Evolutionary conservation across 176 grass and related monocot genomes (phyloP), one percentile per base, ranked within the genome.

Genomic region (Ampelocalamus luodianensis): DNA sequence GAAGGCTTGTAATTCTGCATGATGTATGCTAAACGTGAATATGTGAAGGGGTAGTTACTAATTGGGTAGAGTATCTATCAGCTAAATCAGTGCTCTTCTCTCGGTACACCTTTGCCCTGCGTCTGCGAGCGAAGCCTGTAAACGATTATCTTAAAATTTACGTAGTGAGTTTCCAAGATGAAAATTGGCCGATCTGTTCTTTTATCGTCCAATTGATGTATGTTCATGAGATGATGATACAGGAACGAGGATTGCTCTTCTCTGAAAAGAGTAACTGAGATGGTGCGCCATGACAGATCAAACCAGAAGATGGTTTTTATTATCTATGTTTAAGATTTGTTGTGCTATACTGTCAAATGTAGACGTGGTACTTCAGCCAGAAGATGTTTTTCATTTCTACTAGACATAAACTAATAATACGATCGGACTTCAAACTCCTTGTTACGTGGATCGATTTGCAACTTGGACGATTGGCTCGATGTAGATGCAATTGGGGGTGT

Each of bases 1-100:
- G 74, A 95, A 94, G 68, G 92, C 80, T 2, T 95, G 91, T 20
- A 79, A n/a, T 74, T 86, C 76, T 86, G 62, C 22, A 7, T 95
- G 83, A 83, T 81, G 67, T 44, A 68, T 50, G 79, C 6, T 83
- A 49, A 36, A 46, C 2, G 6, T 43, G 61, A 53, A 76, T 85
- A 17, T 20, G 48, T 81, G 18, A 23, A 48, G 10, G 5, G 15
- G 3, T 56, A 67, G 4, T 23, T 78, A 34, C 32, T 34, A 43
- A 16, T 46, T 63, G 24, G 51, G 55, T 44, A 78, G 36, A 50
- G 36, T 77, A 46, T 54, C 63, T 71, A 29, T 54, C 63, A 42
- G 43, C 2, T 74, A 36, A 77, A 58, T 0, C 12, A 59, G 24
- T 53, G 32, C 3, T 45, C 20, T 36, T 56, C 64, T 14, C 18